These are phyloP conservation scores for Leucocoprinus birnbaumii DNA, from an alignment of 768 basidiomycete genomes.

Conservation along the genomic window DNA sequence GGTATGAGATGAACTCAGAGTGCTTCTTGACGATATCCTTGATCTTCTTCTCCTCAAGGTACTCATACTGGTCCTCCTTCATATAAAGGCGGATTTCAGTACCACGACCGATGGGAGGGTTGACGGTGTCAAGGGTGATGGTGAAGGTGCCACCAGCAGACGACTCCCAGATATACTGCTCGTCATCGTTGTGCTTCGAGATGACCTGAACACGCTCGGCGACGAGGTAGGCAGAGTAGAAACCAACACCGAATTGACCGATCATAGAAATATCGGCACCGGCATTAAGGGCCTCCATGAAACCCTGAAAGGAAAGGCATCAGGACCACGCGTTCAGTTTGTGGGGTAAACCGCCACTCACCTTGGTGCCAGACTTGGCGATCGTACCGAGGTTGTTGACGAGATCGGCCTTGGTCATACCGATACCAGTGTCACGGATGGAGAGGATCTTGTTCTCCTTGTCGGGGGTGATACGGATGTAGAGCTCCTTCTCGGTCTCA, in stretches of 20 bases:
- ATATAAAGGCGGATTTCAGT: slow-evolving; percentile 88
- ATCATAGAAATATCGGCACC: slow-evolving; percentile 96
- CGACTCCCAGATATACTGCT: slow-evolving; percentile 99
- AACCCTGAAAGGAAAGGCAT: slow-evolving; percentile 59
- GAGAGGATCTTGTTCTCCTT: slow-evolving; percentile 91
- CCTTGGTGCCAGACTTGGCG: slow-evolving; percentile 93
- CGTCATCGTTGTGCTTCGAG: slow-evolving; percentile 99
- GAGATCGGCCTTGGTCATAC: slow-evolving; percentile 99
- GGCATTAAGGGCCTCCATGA: slow-evolving; percentile 97
- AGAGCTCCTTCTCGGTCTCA: slow-evolving; percentile 89
- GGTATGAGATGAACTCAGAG: slow-evolving; percentile 99
- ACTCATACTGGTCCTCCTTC: slow-evolving; percentile 99
- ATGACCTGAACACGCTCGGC: slow-evolving; percentile 98
- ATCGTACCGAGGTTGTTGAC: slow-evolving; percentile 99
- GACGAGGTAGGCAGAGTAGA: slow-evolving; percentile 99
- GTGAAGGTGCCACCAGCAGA: slow-evolving; percentile 99
- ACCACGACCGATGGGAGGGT: slow-evolving; percentile 91
- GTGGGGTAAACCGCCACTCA: slow-evolving; percentile 25
- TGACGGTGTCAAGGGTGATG: slow-evolving; percentile 90
- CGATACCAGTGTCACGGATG: slow-evolving; percentile 95
- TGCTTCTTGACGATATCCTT: slow-evolving; percentile 99
- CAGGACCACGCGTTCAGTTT: slow-evolving; percentile 6
- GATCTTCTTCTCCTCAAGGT: slow-evolving; percentile 99
- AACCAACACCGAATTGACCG: slow-evolving; percentile 99
- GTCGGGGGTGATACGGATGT: slow-evolving; percentile 92